Conservation (phyloP, 2,329 filamentous ascomycete genomes). For the Phialophora tarda region DNA sequence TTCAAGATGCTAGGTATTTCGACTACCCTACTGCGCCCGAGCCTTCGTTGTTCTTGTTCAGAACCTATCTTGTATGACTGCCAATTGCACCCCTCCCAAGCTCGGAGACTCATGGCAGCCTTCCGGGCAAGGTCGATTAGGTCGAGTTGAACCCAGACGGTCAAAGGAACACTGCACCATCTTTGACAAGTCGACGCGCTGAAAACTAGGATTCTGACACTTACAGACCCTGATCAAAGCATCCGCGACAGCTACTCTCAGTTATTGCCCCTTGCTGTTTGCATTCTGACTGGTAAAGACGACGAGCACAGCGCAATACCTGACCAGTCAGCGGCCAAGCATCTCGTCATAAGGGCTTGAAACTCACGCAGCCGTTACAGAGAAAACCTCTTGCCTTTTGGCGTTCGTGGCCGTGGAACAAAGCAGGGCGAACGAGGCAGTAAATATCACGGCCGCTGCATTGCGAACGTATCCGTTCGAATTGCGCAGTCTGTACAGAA, state of each 20-base stretch:
- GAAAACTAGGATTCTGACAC: neutral
- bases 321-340: constrained; percentile 11
- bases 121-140: neutral
- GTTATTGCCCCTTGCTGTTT: neutral
- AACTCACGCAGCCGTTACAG: constrained; percentile 27
- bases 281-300: constrained; percentile 25
- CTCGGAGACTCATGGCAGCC: neutral
- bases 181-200: neutral
- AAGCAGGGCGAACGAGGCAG: constrained; percentile 21
- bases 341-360: neutral
- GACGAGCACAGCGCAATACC: constrained; percentile 29
- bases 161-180: neutral
- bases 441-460: constrained; percentile 15
- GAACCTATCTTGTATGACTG: neutral
- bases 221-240: neutral
- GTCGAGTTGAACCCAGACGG: neutral
- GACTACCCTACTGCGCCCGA: neutral
- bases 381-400: constrained; percentile 28
- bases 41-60: neutral
- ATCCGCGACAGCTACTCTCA: neutral
- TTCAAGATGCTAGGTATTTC: neutral
- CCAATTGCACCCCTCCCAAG: neutral
- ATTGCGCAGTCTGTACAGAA: constrained; percentile 21
- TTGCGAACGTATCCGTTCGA: constrained; percentile 24
- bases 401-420: constrained; percentile 26